These are phyloP conservation scores for Cubamyces sp. DNA, from an alignment of 768 basidiomycete species.

Conservation along the genomic window DNA sequence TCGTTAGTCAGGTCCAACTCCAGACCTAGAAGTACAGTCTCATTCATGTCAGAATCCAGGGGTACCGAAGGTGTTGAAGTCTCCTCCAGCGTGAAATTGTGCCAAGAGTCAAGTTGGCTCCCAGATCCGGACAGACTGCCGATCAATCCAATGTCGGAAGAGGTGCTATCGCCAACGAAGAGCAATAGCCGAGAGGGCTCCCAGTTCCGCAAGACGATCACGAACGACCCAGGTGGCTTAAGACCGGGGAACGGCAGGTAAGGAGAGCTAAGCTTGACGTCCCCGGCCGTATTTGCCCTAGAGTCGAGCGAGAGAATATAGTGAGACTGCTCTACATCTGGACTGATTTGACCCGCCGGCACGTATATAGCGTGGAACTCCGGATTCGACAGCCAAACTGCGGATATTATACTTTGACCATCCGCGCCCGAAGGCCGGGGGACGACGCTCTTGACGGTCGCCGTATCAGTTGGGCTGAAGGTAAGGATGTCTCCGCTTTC, in stretches of 20 bases:
- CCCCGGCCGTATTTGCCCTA: slow-evolving; percentile 43
- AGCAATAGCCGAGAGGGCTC: slow-evolving; percentile 46
- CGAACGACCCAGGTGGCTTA: slow-evolving; percentile 49
- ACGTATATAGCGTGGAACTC: slow-evolving; percentile 71
- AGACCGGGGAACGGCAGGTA: slow-evolving; percentile 50
- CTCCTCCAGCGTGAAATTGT: slow-evolving; percentile 51
- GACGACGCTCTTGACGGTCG: slow-evolving; percentile 59
- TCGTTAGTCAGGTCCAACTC: slow-evolving; percentile 66
- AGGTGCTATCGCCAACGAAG: slow-evolving; percentile 53
- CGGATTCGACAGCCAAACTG: slow-evolving; percentile 70
- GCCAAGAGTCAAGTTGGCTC: slow-evolving; percentile 43
- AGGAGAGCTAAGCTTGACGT: slow-evolving; percentile 44
- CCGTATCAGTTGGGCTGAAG: slow-evolving; percentile 59
- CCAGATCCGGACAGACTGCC: slow-evolving; percentile 36
- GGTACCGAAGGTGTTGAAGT: slow-evolving; percentile 62
- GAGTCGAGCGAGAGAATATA: slow-evolving; percentile 45
- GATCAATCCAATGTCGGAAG: slow-evolving; percentile 53
- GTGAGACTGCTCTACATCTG: slow-evolving; percentile 48
- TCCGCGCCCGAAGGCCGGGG: slow-evolving; percentile 55
- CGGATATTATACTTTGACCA: slow-evolving; percentile 50
- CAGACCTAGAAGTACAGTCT: slow-evolving; percentile 68
- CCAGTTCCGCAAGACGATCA: slow-evolving; percentile 47
- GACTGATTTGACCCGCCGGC: slow-evolving; percentile 43
- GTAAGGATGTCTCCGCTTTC: slow-evolving; percentile 72
- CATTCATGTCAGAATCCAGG: slow-evolving; percentile 67